These are phyloP conservation scores for Tuber borchii DNA, from an alignment of 495 filamentous ascomycete species.

Conservation along the genomic window DNA sequence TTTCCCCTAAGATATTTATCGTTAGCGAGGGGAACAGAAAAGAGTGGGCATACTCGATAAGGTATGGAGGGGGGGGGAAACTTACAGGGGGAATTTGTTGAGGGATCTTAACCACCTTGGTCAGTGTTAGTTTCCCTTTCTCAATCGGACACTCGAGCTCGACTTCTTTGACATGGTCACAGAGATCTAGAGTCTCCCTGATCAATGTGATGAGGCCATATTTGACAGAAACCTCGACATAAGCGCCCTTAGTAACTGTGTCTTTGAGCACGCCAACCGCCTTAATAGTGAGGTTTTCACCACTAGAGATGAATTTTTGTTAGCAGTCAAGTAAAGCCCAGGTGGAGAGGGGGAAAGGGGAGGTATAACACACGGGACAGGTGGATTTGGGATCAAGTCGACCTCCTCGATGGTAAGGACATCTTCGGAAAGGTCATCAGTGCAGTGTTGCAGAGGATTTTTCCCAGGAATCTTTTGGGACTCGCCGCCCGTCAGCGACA, in stretches of 20 bases:
- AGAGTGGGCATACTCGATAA: neutral
- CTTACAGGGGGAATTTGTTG: conserved; percentile 82
- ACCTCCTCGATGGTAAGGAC: conserved; percentile 71
- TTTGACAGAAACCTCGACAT: conserved; percentile 76
- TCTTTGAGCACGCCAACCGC: conserved; percentile 66
- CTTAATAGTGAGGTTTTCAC: conserved; percentile 67
- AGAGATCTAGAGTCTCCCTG: conserved; percentile 69
- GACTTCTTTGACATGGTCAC: conserved; percentile 78
- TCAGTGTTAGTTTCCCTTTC: conserved; percentile 62
- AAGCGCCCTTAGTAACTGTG: conserved; percentile 65
- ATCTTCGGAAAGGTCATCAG: conserved; percentile 46
- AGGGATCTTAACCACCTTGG: conserved; percentile 77
- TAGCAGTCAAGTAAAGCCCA: conserved; percentile 5
- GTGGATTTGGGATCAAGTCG: conserved; percentile 78
- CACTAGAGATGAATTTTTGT: conserved; percentile 50
- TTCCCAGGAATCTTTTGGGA: conserved; percentile 57
- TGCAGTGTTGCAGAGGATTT: conserved; percentile 71
- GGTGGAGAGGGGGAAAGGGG: conserved; percentile 26
- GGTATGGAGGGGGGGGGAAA: conserved; percentile 11
- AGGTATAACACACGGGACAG: conserved; percentile 59
- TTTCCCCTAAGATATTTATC: conserved; percentile 57
- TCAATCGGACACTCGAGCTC: conserved; percentile 83
- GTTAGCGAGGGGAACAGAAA: conserved; percentile 5
- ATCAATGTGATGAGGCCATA: conserved; percentile 89
- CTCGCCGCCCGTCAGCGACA: conserved; percentile 41